These are phyloP conservation scores for Pisolithus microcarpus DNA, from an alignment of 768 basidiomycete genomes.

Conservation along the genomic window DNA sequence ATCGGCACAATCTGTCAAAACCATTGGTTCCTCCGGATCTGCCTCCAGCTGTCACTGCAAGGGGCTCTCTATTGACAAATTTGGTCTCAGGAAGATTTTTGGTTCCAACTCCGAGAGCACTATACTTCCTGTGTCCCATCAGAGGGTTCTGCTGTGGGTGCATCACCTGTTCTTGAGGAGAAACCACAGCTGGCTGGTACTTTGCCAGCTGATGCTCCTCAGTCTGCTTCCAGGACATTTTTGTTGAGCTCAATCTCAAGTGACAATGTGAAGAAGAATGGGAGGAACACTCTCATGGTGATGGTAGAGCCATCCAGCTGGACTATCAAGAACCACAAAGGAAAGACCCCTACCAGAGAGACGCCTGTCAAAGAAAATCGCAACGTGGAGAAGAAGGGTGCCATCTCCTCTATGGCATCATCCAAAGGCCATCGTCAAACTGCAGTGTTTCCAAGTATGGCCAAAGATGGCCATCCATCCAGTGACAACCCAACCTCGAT, in stretches of 20 bases:
- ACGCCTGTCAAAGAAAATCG: constrained; percentile 39
- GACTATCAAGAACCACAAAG: constrained; percentile 30
- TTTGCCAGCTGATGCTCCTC: constrained; percentile 18
- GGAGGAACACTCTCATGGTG: constrained; percentile 79
- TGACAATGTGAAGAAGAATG: constrained; percentile 44
- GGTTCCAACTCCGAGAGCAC: constrained; percentile 34
- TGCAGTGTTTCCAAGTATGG: constrained; percentile 20
- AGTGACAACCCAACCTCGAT: constrained; percentile 59
- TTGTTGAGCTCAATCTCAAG: constrained; percentile 33
- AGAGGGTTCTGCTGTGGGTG: constrained; percentile 28
- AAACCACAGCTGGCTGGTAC: constrained; percentile 9
- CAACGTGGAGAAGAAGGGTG: constrained; percentile 29
- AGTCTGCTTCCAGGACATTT: constrained; percentile 22
- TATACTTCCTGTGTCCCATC: constrained; percentile 38
- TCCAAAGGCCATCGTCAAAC: constrained; percentile 20
- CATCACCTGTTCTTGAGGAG: constrained; percentile 12
- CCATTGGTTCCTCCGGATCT: constrained; percentile 29
- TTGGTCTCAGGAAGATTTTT: constrained; percentile 73
- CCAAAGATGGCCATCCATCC: constrained; percentile 20
- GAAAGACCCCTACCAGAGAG: constrained; percentile 27
- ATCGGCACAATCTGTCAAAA: constrained; percentile 23
- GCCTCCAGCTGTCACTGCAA: constrained; percentile 50
- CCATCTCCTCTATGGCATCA: constrained; percentile 24
- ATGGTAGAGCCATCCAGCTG: constrained; percentile 76
- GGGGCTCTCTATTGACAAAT: constrained; percentile 72